Conservation (phyloP, 768 basidiomycete species). For the Lyophyllum atratum region DNA sequence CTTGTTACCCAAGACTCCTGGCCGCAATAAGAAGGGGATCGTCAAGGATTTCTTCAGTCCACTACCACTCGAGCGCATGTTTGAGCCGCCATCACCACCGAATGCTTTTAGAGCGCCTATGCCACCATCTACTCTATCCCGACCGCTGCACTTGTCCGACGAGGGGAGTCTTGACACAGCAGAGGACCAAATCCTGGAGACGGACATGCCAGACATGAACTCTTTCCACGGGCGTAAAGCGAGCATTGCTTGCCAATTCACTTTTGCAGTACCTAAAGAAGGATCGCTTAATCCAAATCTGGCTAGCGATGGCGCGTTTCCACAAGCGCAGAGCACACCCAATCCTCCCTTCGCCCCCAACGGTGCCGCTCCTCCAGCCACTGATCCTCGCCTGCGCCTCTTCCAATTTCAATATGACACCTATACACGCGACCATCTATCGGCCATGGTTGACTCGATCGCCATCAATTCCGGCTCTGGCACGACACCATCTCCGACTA, state of each 20-base stretch:
- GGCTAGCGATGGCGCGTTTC: slow-evolving; percentile 28
- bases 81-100: slow-evolving; percentile 90
- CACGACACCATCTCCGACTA: slow-evolving; percentile 47
- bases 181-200: slow-evolving; percentile 50
- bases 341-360: slow-evolving; percentile 33
- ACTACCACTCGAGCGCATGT: slow-evolving; percentile 86
- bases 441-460: slow-evolving; percentile 92
- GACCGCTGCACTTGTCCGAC: slow-evolving; percentile 3
- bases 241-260: slow-evolving; percentile 64
- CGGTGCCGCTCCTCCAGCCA: slow-evolving; percentile 39
- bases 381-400: slow-evolving; percentile 78
- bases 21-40: slow-evolving; percentile 54
- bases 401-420: slow-evolving; percentile 98
- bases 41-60: slow-evolving; percentile 90
- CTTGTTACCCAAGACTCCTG: slow-evolving; percentile 68
- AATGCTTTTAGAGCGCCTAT: slow-evolving; percentile 15
- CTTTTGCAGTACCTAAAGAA: slow-evolving; percentile 64
- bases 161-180: slow-evolving; percentile 2
- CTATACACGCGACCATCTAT: slow-evolving; percentile 91
- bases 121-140: slow-evolving; percentile 16
- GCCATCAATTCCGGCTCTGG: slow-evolving; percentile 71
- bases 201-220: slow-evolving; percentile 50
- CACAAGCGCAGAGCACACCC: slow-evolving; percentile 69
- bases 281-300: slow-evolving; percentile 28
- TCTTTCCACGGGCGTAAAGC: slow-evolving; percentile 48